Evolutionary conservation across 2,329 filamentous ascomycete species (phyloP), one percentile per base, ranked within the genome.

Genomic region (Diaporthe batatas): DNA sequence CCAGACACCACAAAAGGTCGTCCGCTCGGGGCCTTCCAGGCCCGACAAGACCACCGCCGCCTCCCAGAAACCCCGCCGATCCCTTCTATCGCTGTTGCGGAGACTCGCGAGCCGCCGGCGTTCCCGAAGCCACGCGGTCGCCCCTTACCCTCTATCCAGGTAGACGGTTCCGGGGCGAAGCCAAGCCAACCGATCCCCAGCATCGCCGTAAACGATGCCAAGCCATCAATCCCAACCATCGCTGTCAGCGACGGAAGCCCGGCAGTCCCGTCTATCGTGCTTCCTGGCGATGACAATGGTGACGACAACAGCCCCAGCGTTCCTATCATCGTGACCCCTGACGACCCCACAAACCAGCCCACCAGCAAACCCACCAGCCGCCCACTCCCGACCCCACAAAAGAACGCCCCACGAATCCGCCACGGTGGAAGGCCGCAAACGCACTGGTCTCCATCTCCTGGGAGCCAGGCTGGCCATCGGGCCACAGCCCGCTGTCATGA

Each of bases 401-500:
- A 80, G 47, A 79, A 77, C 2, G 79, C 78, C 8, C 76, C 79
- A 18, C 79, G 79, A 21, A 74, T 81, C 55, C 81, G 81, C 47
- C 80, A 81, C 53, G 81, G 82, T 49, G 84, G 83, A 59, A 82
- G 83, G 39, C 82, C 84, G 21, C 83, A 82, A 47, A 82, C 87
- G n/a, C 89, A 91, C 76, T 91, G 89, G 90, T 90, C 89, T 2
- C 88, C 88, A 1, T 88, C 86, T 3, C 84, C 58, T 16, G 36
- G 85, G 1, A 84, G 75, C 23, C 82, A 81, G 68, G 82, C 78
- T 74, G 81, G 78, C 70, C 82, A 83, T 77, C 85, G 90, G 78
- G 84, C 86, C 71, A 92, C 92, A 8, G 93, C 94, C 10, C 89
- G 91, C 58, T 99, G 96, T 79, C 93, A 95, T 65, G 92, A 95